These are phyloP conservation scores for Penicillium psychrofluorescens DNA, from an alignment of 495 filamentous ascomycete genomes.

Conservation along the genomic window DNA sequence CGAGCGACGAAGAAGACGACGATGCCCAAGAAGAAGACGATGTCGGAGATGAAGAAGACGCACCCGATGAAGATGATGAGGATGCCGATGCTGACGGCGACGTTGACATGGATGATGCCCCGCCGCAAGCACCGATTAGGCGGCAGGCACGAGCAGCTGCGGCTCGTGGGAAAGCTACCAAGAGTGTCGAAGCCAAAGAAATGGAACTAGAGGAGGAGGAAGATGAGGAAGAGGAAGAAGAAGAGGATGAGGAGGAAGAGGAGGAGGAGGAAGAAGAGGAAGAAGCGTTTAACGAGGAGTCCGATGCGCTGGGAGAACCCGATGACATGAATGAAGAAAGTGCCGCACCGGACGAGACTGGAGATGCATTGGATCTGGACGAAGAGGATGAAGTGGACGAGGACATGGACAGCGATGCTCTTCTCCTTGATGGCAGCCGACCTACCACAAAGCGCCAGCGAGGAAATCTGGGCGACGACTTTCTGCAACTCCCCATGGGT, in stretches of 20 bases:
- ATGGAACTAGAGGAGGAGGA: constrained; percentile 47
- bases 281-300: constrained; percentile 37
- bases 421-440: constrained; percentile 57
- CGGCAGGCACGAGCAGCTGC: constrained; percentile 22
- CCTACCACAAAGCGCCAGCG: constrained; percentile 82
- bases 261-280: constrained; percentile 49
- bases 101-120: constrained; percentile 49
- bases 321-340: constrained; percentile 42
- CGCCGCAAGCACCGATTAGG: constrained; percentile 32
- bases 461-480: constrained; percentile 60
- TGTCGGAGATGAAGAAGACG: constrained; percentile 50
- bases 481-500: constrained; percentile 84
- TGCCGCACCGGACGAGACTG: constrained; percentile 29
- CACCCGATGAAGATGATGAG: constrained; percentile 51
- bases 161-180: constrained; percentile 29
- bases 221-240: constrained; percentile 19
- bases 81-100: constrained; percentile 50
- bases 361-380: constrained; percentile 23
- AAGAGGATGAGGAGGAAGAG: constrained; percentile 41
- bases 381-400: constrained; percentile 51
- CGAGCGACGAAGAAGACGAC: constrained; percentile 48
- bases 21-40: constrained; percentile 57
- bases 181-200: constrained; percentile 54
- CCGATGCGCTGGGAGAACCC: constrained; percentile 44
- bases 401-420: constrained; percentile 59